These are phyloP conservation scores for Trichoderma sp. DNA, from an alignment of 2,329 filamentous ascomycete species.

Conservation along the genomic window DNA sequence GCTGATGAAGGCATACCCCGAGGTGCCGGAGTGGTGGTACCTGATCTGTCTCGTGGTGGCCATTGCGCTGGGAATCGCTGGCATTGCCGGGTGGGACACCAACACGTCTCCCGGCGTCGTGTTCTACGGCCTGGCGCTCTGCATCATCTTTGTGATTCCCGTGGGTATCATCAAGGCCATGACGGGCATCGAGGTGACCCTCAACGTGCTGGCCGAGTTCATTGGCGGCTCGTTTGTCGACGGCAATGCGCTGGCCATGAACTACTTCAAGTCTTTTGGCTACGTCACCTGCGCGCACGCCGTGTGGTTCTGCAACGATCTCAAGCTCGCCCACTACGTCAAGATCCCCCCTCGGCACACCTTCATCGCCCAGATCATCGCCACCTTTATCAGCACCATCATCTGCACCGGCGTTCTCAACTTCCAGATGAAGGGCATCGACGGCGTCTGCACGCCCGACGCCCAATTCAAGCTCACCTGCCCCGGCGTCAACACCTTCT, in stretches of 20 bases:
- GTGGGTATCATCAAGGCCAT: conserved; percentile 57
- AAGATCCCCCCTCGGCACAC: conserved; percentile 64
- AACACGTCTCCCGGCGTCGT: conserved; percentile 55
- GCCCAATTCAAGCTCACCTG: conserved; percentile 55
- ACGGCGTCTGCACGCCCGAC: conserved; percentile 51
- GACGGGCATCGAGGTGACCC: conserved; percentile 54
- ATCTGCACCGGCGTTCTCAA: conserved; percentile 54
- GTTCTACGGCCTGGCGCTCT: conserved; percentile 54
- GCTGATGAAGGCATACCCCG: conserved; percentile 50
- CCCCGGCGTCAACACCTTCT: conserved; percentile 58
- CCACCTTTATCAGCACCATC: conserved; percentile 57
- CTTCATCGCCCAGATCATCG: conserved; percentile 61
- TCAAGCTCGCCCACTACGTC: conserved; percentile 58
- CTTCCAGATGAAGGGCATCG: conserved; percentile 54
- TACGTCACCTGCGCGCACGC: conserved; percentile 55
- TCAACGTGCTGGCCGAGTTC: conserved; percentile 58
- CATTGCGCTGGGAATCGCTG: conserved; percentile 50
- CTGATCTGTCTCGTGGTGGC: conserved; percentile 47
- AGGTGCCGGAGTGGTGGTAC: conserved; percentile 61
- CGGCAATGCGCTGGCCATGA: conserved; percentile 56
- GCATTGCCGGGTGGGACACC: conserved; percentile 53
- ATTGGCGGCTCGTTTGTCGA: conserved; percentile 55
- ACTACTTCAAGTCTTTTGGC: conserved; percentile 58
- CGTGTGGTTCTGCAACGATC: conserved; percentile 53
- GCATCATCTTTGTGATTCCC: conserved; percentile 54